Evolutionary conservation across 2,329 filamentous ascomycete genomes (phyloP), one percentile per base, ranked within the genome.

Genomic region (Periconia sp.): DNA sequence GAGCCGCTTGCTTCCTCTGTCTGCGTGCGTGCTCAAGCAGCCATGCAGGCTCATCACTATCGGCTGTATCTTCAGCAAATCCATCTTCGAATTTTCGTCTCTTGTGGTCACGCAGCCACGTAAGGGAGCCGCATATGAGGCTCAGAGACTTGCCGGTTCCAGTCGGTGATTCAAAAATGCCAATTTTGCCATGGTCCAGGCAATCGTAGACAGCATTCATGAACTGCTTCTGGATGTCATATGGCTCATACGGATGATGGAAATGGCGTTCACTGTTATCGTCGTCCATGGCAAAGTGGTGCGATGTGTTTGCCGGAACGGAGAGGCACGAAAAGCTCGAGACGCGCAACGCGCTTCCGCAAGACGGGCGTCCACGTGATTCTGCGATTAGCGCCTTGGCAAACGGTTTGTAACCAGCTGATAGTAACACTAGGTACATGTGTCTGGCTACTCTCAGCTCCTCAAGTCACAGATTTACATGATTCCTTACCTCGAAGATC

Each of bases 81-180:
- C 79, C 52, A 63, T 78, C 68, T 75, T 87, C 69, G 75, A 86
- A 70, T 48, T 67, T 56, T 60, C 76, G 66, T 70, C 84, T 76
- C 66, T 95, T 92, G 71, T 92, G 82, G 43, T 89, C 82, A 34
- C 92, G 85, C n/a, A 96, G 77, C 92, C 92, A 96, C 3, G 91
- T 95, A 59, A 96, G 70, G 5, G 91, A 86, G 28, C 87, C 88
- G 65, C 92, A 96, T 50, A 96, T 94, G 19, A 96, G 78, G 53
- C 92, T 96, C 31, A 96, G 72, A 1, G 92, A 96, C 79, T 96
- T 96, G 31, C 92, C 92, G 78, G 83, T 87, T 68, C 92, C 92
- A 29, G 92, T 96, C n/a, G 92, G 92, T 32, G 89, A 95, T 65
- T 96, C 92, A 32, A 96, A 85, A 30, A 96, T 91, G 21, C 89